Conservation (phyloP, 805 yeast species). For the Cyberlindnera mycetangii region DNA sequence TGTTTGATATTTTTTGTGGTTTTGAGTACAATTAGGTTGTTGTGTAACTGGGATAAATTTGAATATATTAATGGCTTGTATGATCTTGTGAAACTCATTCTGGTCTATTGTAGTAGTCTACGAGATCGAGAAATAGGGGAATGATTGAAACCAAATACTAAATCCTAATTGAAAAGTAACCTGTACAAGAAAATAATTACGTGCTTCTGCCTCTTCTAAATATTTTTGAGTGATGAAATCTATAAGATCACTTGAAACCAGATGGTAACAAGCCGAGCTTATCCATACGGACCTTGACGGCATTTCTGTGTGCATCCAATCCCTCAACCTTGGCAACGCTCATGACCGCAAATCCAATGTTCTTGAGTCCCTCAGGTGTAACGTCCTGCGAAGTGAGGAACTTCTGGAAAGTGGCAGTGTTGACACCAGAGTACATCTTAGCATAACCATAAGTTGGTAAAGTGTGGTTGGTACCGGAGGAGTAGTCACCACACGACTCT, state of each 20-base stretch:
- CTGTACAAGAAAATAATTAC: not conserved
- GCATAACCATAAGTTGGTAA: constrained; percentile 99
- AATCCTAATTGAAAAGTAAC: not conserved
- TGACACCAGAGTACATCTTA: constrained; percentile 94
- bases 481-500: constrained; percentile 97
- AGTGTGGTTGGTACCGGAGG: constrained; percentile 97
- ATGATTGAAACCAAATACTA: no score
- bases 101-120: no score
- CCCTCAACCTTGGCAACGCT: constrained; percentile 95
- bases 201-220: not conserved
- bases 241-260: constrained; percentile 29
- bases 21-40: not conserved
- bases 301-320: constrained; percentile 94
- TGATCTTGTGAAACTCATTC: no score
- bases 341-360: constrained; percentile 96
- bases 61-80: not conserved
- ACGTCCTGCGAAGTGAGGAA: constrained; percentile 93
- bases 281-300: constrained; percentile 91
- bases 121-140: no score
- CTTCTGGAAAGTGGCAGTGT: constrained; percentile 93
- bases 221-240: no score
- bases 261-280: constrained; percentile 57
- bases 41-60: not conserved
- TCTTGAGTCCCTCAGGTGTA: constrained; percentile 76
- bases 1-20: not conserved